Percentiles rank a stretch among this genome's conserved stretches.
Evolutionary conservation across 192 early-diverging fungal species (phyloP).

Genomic region (Backusella morwellensis): DNA sequence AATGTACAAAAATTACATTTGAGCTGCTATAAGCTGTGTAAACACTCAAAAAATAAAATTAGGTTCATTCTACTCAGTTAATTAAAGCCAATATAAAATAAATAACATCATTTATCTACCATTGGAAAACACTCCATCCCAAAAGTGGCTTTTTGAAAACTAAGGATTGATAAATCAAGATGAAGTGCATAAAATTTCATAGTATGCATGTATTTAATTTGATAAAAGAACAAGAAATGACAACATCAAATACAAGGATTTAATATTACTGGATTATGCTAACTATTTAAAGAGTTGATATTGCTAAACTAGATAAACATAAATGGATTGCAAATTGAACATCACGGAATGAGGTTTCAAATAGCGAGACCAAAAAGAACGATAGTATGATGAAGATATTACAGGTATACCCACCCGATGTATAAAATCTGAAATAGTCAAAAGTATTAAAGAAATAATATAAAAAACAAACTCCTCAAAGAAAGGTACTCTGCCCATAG

Average conservation of each 20-base stretch:
- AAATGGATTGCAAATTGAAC: background rate
- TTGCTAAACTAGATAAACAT: background rate
- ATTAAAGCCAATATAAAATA: background rate
- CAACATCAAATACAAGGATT: background rate
- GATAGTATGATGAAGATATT: background rate
- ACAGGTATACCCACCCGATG: background rate
- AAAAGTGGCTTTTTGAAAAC: too few species aligned
- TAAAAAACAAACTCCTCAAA: background rate
- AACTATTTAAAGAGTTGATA: background rate
- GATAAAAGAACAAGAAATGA: background rate
- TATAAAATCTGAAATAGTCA: background rate
- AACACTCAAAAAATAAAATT: background rate
- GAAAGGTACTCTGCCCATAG: too few species aligned
- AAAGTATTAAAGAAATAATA: background rate
- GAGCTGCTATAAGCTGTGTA: too few species aligned
- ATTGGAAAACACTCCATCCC: background rate
- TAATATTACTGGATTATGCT: background rate
- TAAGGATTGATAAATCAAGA: too few species aligned
- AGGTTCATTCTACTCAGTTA: background rate
- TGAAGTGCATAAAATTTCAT: too few species aligned
- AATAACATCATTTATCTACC: background rate
- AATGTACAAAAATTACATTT: too few species aligned
- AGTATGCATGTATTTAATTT: too few species aligned
- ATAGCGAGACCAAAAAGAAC: background rate
- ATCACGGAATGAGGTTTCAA: background rate